Evolutionary conservation across 1,284 basidiomycete genomes (phyloP), one percentile per base, ranked within the genome.

Genomic region (Trametes sp.): DNA sequence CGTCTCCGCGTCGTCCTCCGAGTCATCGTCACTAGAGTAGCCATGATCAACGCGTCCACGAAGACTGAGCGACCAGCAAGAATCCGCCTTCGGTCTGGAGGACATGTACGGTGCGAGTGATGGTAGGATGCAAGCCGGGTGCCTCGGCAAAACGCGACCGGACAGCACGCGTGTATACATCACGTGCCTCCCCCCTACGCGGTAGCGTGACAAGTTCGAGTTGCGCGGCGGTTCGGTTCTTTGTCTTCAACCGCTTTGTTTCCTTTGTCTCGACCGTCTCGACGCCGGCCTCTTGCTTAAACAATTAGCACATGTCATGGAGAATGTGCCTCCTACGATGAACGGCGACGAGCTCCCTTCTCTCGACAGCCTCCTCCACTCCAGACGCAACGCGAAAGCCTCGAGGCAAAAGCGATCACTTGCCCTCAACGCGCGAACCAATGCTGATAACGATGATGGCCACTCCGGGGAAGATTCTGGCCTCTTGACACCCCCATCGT

Each of bases 401-500:
- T 56, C 70, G 66, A 68, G 70, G 69, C 65, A 55, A 59, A 71
- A 65, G 63, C 69, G 65, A 62, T 51, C 63, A 46, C 60, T 53
- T 38, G 57, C 62, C 36, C 19, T 62, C 38, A 59, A 65, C 54
- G 36, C 53, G 28, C 51, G 56, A 49, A 56, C 62, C 41, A 59
- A 61, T 46, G 57, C 49, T 26, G 58, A 63, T 64, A 51, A 52
- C 50, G 63, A 62, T 41, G 63, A 67, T 54, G 59, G 59, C 44
- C 33, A 59, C 29, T 57, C 58, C 2, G 52, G 31, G 9, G 46
- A 52, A 13, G 56, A 65, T 26, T 66, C 70, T 21, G 75, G 74
- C 23, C 72, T 74, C 29, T 66, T 71, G 44, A 77, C 74, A 10
- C 73, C 74, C 0, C 73, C 74, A 29, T 64, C 70, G 1, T 74